Evolutionary conservation across 139 green algal genomes (phyloP), one percentile per base, ranked within the genome.

Genomic region (Cymbomonas tetramitiformis): DNA sequence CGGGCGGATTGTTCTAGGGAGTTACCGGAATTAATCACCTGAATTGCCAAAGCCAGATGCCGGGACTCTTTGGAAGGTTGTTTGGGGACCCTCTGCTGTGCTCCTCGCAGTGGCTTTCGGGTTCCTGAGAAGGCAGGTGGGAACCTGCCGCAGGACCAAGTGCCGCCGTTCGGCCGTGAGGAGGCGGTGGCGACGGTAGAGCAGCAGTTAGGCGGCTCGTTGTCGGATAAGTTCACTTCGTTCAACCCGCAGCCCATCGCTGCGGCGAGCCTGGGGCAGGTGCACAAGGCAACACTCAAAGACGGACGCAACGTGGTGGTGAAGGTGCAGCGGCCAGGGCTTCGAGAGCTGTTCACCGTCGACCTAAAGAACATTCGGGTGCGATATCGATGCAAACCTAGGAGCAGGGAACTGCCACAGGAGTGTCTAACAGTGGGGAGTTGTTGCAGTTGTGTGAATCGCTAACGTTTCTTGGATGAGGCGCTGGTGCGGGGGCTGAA

Each of bases 121-220:
- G n/a, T n/a, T n/a, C n/a, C n/a, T n/a, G n/a, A n/a, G n/a, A n/a
- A n/a, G n/a, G n/a, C n/a, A n/a, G n/a, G n/a, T n/a, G n/a, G n/a
- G n/a, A n/a, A n/a, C 38, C 79, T n/a, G n/a, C n/a, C n/a, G n/a
- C n/a, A 96, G 82, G 91, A 98, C 71, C 86, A 93, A 39, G 91
- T 97, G 40, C 90, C 91, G 1, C 76, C 91, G 2, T 96, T 98
- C 66, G 76, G 83, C 33, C 67, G 64, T 1, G 67, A 75, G 21
- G 80, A 77, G 3, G 87, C 87, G 3, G 57, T 82, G n/a, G 49
- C 59, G 12, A 96, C 93, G 36, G 57, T 98, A 4, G 68, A 95
- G 68, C 50, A 68, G 30, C 78, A 78, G 47, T 69, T 96, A 31
- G 88, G 88, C 7, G 56, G 34, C 6, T 70, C 76, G 2, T 56